Evolutionary conservation across 2,329 filamentous ascomycete species (phyloP).

Genomic region (Epichloe hybrida): DNA sequence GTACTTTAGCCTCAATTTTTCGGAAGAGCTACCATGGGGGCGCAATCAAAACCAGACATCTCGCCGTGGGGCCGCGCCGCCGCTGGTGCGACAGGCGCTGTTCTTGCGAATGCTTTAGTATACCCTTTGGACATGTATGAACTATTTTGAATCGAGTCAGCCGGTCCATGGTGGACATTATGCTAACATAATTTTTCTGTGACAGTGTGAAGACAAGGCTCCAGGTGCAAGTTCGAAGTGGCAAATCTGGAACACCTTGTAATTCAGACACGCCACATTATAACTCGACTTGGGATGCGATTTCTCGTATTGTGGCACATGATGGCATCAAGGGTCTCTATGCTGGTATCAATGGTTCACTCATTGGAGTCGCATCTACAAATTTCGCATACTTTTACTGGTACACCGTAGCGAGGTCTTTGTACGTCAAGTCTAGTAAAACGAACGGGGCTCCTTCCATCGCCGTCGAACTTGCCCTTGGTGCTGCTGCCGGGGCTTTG

Average conservation of each 20-base stretch:
- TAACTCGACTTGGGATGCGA: conserved; percentile 73
- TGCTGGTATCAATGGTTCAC: conserved; percentile 70
- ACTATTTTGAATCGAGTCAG: not conserved
- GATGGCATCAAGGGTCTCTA: conserved; percentile 80
- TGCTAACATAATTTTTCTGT: not conserved
- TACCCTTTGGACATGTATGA: conserved; percentile 94
- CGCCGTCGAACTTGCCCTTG: conserved; percentile 67
- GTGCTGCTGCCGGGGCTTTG: conserved; percentile 76
- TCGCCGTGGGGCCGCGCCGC: conserved; percentile 90
- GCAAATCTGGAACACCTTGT: conserved; percentile 22
- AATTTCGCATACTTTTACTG: conserved; percentile 99
- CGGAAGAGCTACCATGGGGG: conserved; percentile 28
- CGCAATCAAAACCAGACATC: conserved; percentile 54
- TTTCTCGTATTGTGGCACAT: conserved; percentile 65
- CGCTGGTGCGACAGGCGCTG: conserved; percentile 82
- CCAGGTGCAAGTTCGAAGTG: conserved; percentile 77
- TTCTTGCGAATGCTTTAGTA: conserved; percentile 86
- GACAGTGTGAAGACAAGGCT: conserved; percentile 84
- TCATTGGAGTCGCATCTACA: conserved; percentile 87
- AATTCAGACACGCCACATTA: conserved; percentile 55
- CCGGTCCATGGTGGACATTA: not conserved
- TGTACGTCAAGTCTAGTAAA: conserved; percentile 56
- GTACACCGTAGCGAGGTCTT: conserved; percentile 76
- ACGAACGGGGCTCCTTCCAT: conserved; percentile 51
- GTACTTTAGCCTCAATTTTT: not conserved